These are phyloP conservation scores for Cystoderma amianthinum DNA, from an alignment of 768 basidiomycete genomes.

Conservation along the genomic window DNA sequence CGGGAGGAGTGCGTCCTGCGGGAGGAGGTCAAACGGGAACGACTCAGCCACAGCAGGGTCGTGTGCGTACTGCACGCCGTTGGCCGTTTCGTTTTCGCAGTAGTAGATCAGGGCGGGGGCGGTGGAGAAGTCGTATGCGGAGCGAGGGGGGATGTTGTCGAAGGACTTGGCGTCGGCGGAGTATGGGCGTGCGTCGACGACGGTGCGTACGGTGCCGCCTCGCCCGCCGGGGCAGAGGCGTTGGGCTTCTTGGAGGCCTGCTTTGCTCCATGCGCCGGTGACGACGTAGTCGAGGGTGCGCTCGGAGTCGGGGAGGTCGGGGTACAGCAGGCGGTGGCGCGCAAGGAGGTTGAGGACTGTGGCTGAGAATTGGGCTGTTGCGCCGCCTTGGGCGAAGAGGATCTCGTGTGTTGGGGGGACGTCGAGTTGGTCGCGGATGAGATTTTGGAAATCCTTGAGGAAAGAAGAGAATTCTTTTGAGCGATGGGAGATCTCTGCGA, in stretches of 20 bases:
- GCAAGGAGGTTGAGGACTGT: slow-evolving; percentile 90
- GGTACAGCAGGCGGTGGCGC: slow-evolving; percentile 70
- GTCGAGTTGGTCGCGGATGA: slow-evolving; percentile 69
- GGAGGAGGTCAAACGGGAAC: slow-evolving; percentile 80
- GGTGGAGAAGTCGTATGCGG: slow-evolving; percentile 68
- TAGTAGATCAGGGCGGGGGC: slow-evolving; percentile 91
- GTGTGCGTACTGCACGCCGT: slow-evolving; percentile 82
- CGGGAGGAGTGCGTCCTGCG: slow-evolving; percentile 48
- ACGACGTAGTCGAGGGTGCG: slow-evolving; percentile 81
- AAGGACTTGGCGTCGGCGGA: slow-evolving; percentile 65
- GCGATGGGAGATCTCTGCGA: slow-evolving; percentile 95
- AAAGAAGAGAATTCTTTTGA: slow-evolving; percentile 81
- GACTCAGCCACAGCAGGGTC: slow-evolving; percentile 46
- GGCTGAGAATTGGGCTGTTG: slow-evolving; percentile 86
- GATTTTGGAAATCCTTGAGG: slow-evolving; percentile 52
- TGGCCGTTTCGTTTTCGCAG: slow-evolving; percentile 99
- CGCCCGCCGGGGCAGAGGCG: slow-evolving; percentile 46
- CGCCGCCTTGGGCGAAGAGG: slow-evolving; percentile 94
- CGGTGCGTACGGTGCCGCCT: slow-evolving; percentile 48
- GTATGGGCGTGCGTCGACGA: slow-evolving; percentile 57
- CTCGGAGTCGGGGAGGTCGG: slow-evolving; percentile 45
- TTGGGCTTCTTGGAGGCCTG: slow-evolving; percentile 77
- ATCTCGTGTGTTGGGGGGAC: slow-evolving; percentile 82
- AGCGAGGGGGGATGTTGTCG: slow-evolving; percentile 72
- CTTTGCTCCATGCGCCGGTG: slow-evolving; percentile 90